Evolutionary conservation across 75 land plant species (phyloP), one percentile per base, ranked within the genome.

Genomic region (Pinus tabuliformis): DNA sequence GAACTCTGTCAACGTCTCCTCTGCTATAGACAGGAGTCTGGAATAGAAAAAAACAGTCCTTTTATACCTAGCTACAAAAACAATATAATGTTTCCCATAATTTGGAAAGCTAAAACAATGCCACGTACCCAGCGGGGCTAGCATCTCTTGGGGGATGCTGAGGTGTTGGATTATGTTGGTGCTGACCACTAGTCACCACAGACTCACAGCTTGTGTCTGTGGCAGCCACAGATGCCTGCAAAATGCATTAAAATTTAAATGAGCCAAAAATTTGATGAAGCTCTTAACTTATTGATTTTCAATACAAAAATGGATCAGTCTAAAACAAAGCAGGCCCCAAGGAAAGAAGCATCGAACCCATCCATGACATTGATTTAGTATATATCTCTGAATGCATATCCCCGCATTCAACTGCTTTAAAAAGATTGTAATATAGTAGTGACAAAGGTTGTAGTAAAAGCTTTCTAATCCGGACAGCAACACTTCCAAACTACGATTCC

Each of bases 1-100:
- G 85, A 95, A 95, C 87, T 95, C 98, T 76, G 98, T 70, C 81
- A 95, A 79, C 75, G 98, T 87, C 81, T 95, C 98, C 83, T 95
- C 98, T 75, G 98, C 98, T 81, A 95, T 88, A 73, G 95, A 84
- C 85, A 95, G 74, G 76, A 92, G 83, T 78, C 98, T 95, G 83
- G 37, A 65, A 49, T 49, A 9, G 36, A n/a, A 42, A 42, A 68
- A 68, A 4, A n/a, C 21, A 17, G 15, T 1, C 13, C 45, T 36
- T 16, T 68, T 39, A n/a, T 39, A 42, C 52, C 54, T 9, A 68
- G 22, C 54, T 8, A 45, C 4, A 30, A 3, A 36, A 22, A 9
- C 11, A 11, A 6, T 49, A 63, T 63, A 18, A 63, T 28, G 42
- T 9, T 68, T 39, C 52, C 9, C 1, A 42, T n/a, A 68, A 68